A percentile compares a stretch with the other conserved stretches of the same genome.
phyloP scores from a whole-genome alignment of 192 early-diverging fungal species.

The Podila epigama region DNA sequence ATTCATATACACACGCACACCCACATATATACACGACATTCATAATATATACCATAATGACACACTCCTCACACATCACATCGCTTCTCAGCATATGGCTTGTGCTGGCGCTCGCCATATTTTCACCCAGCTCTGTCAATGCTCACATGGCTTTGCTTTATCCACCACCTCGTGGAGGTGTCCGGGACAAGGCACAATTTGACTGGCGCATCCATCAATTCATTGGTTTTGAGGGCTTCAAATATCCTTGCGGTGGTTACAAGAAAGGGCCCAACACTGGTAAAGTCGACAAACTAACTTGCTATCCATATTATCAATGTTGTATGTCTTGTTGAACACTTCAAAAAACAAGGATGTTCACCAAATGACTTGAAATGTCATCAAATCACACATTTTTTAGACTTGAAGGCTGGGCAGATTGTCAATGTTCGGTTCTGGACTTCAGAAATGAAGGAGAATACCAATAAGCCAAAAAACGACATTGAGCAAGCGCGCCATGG shows the following conservation, averaged over 20 bases:
- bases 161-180: conserved; percentile 30
- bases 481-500: conserved; percentile 62
- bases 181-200: conserved; percentile 10
- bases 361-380: background rate
- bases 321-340: too few species aligned
- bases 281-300: too few species aligned
- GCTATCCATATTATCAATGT: too few species aligned
- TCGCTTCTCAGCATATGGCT: conserved; percentile 9
- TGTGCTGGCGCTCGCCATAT: background rate
- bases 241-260: conserved; percentile 38
- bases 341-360: too few species aligned
- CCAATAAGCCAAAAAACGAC: conserved; percentile 10
- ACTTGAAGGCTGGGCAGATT: conserved; percentile 55
- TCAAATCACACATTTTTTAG: background rate
- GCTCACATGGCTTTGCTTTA: conserved; percentile 38
- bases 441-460: background rate
- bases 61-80: background rate
- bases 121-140: conserved; percentile 2
- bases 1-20: too few species aligned
- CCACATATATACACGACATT: too few species aligned
- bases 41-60: too few species aligned
- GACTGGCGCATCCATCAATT: conserved; percentile 32
- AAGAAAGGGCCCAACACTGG: conserved; percentile 8
- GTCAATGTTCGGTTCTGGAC: conserved; percentile 60
- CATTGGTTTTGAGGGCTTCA: conserved; percentile 22